These are phyloP conservation scores for Salix viminalis DNA, from an alignment of 345 rosid species.

Conservation along the genomic window DNA sequence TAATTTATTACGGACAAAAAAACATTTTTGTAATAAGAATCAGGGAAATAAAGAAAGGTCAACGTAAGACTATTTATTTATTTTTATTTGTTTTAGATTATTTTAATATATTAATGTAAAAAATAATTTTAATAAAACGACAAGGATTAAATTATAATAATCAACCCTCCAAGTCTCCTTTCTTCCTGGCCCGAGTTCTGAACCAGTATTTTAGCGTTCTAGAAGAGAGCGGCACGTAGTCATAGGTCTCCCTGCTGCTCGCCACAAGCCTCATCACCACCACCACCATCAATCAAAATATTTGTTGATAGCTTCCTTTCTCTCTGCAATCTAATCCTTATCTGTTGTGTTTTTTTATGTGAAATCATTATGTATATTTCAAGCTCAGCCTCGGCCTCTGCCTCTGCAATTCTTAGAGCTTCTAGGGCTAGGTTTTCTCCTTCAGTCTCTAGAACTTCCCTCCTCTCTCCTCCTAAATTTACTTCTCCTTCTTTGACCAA, in stretches of 20 bases:
- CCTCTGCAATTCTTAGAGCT: slow-evolving; percentile 62
- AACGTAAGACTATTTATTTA: no score
- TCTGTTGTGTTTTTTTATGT: neutral
- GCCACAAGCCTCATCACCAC: slow-evolving; percentile 12
- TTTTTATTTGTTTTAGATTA: no score
- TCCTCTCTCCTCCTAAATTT: slow-evolving; percentile 2
- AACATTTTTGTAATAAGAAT: no score
- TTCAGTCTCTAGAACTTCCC: neutral
- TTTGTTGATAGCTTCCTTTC: neutral
- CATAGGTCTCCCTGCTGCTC: slow-evolving; percentile 9
- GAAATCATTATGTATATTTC: slow-evolving; percentile 60
- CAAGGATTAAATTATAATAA: no score
- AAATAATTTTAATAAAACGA: no score
- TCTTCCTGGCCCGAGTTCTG: neutral
- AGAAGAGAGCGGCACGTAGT: slow-evolving; percentile 16
- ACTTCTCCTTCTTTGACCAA: slow-evolving; percentile 20
- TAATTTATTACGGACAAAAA: no score
- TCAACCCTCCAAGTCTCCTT: neutral
- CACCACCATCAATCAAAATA: neutral
- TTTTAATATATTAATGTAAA: no score
- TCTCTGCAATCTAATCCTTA: neutral
- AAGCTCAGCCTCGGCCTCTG: slow-evolving; percentile 17
- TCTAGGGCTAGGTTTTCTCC: slow-evolving; percentile 42
- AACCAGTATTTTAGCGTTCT: neutral
- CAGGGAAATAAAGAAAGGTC: no score